Base-by-base conservation (phyloP, 1,139 yeast genomes). In the Hansenula sp. region DNA sequence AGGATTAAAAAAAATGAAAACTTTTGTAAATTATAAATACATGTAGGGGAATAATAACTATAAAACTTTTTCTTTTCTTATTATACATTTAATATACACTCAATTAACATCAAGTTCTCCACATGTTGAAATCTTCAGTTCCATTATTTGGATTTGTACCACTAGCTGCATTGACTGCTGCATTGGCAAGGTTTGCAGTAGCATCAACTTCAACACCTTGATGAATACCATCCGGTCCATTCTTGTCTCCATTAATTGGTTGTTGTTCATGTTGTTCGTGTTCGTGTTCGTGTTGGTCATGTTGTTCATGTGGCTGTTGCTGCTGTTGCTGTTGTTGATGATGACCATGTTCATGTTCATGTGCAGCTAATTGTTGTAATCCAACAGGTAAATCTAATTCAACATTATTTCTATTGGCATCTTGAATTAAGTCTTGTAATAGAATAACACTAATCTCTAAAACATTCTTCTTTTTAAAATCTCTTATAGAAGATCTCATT, bases 401-500 rank as follows among this genome's bases (percentile, higher is more conserved):
- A 11, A 48, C 42, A 18, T 48, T 48, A 21, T 44, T 46, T 32
- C 52, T 46, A n/a, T 43, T 42, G 11, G 53, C 54, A 15, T 52
- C 53, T 28, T 46, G 49, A 9, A 53, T 51, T 13, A 53, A 37
- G 18, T 54, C 59, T 29, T 52, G 54, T n/a, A 57, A 41, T 11
- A 57, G 38, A 4, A 46, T 33, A 5, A 59, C 62, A 36, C 70
- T 60, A 40, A 72, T 59, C 41, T 74, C 77, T 41, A 61, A 57
- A 39, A 73, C 65, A 9, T 65, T 54, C 48, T 66, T 70, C 38
- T 63, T 65, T 45, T 67, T 70, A 50, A 60, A 62, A 36, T 67
- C 72, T 40, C 71, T 64, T 12, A 73, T 63, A 5, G 66, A 56
- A 19, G 65, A 53, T 53, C 72, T 68, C 70, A 76, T 66, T 43